Evolutionary conservation across 306 rosid species (phyloP), one percentile per base, ranked within the genome.

Genomic region (Cucumis hystrix): DNA sequence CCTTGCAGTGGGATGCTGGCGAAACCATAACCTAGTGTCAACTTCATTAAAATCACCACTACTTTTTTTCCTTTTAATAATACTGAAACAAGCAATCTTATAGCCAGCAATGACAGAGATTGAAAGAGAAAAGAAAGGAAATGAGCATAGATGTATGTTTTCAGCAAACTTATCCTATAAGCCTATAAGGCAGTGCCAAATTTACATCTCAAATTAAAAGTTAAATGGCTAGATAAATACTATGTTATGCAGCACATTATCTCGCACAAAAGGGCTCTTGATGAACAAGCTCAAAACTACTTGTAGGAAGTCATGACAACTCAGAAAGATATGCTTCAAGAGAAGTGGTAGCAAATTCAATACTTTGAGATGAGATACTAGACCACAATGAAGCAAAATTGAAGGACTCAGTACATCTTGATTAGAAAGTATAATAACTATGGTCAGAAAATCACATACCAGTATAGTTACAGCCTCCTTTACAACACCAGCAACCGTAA

Each of bases 401-500:
- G 37, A 55, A 52, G 78, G 37, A 17, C 51, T 47, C 54, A 13
- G 54, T 35, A 57, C 30, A 75, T 33, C 41, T 72, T 10, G 15
- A 70, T 67, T 73, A 41, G 76, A 43, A 7, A 7, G 82, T 64
- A 67, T 55, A 78, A 71, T 41, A 12, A 81, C 49, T 64, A 30
- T 58, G 70, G 70, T 25, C 79, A 35, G 62, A 80, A 41, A 66
- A 79, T 21, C 77, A 28, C 67, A 82, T 92, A 95, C 99, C 97
- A 92, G 83, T 86, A 92, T 95, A 76, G 99, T 95, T 86, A 92
- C 85, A 28, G 99, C 93, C 84, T 95, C 99, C 90, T 95, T 95
- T 55, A 95, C 97, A 85, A 95, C 97, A 79, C 99, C 97, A 21
- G 97, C 99, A 71, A 95, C 93, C 40, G 99, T 95, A 72, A 95